Evolutionary conservation across 805 yeast species (phyloP).

Genomic region (Sungouiella thailandica): DNA sequence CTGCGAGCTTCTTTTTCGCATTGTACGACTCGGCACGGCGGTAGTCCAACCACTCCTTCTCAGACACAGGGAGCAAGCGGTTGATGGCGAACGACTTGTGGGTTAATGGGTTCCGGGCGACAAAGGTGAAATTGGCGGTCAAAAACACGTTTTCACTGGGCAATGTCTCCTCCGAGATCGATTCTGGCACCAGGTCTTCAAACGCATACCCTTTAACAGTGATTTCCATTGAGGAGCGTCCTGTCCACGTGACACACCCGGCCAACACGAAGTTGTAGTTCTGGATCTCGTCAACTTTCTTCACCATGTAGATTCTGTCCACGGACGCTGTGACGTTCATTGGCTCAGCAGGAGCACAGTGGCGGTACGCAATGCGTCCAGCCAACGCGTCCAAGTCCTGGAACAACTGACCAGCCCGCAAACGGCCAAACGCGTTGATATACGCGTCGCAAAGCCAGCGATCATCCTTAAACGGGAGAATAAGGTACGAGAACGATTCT

Average conservation of each 20-base stretch:
- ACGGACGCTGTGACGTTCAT: constrained; percentile 94
- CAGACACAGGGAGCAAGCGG: constrained; percentile 68
- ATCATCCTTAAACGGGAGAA: constrained; percentile 81
- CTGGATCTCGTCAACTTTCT: constrained; percentile 72
- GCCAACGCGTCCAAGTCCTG: constrained; percentile 94
- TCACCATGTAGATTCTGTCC: constrained; percentile 83
- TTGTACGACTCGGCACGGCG: constrained; percentile 87
- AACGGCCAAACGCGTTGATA: constrained; percentile 84
- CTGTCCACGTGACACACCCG: constrained; percentile 94
- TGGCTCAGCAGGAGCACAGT: constrained; percentile 93
- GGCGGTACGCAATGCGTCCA: constrained; percentile 88
- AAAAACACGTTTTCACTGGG: constrained; percentile 67
- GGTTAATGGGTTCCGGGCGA: constrained; percentile 91
- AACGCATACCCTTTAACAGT: constrained; percentile 83
- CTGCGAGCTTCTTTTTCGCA: constrained; percentile 76
- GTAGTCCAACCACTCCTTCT: constrained; percentile 76
- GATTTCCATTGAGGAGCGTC: constrained; percentile 93
- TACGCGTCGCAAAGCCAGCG: constrained; percentile 79
- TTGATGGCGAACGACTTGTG: constrained; percentile 86
- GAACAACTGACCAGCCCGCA: constrained; percentile 87
- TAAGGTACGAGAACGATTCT: constrained; percentile 69
- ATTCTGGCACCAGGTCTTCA: constrained; percentile 48
- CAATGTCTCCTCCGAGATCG: constrained; percentile 52
- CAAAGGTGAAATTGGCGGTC: constrained; percentile 91
- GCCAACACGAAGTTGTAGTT: constrained; percentile 75